These are phyloP conservation scores for Colletotrichum noveboracense DNA, from an alignment of 2,329 filamentous ascomycete species.

Conservation along the genomic window DNA sequence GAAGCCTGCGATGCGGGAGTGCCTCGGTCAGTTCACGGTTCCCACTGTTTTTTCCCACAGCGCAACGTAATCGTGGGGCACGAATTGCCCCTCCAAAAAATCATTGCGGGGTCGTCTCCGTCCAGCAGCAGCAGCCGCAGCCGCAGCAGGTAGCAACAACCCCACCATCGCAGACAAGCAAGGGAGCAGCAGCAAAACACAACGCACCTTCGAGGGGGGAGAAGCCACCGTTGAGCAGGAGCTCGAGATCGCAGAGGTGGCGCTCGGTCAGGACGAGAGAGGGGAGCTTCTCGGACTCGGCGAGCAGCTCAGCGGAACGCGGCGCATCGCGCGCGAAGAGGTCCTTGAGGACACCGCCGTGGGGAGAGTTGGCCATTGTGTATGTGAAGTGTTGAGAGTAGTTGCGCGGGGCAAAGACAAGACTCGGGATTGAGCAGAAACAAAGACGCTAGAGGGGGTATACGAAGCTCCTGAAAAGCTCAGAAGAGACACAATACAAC, in stretches of 20 bases:
- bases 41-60: neutral
- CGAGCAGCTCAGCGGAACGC: conserved; percentile 77
- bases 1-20: conserved; percentile 72
- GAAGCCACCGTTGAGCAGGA: conserved; percentile 97
- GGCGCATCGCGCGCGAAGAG: conserved; percentile 91
- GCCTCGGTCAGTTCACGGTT: neutral
- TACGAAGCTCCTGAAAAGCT: neutral
- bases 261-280: conserved; percentile 87
- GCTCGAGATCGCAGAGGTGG: conserved; percentile 95
- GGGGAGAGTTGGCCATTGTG: conserved; percentile 73
- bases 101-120: conserved; percentile 17
- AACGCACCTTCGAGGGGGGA: conserved; percentile 90
- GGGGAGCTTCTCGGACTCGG: conserved; percentile 86
- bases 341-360: conserved; percentile 97
- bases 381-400: neutral
- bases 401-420: neutral
- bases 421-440: neutral
- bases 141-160: neutral
- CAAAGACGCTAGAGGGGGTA: neutral
- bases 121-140: neutral
- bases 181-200: neutral
- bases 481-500: neutral
- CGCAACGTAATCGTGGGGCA: conserved; percentile 15
- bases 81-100: conserved; percentile 5
- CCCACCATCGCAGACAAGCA: conserved; percentile 13